Evolutionary conservation across 225 moss, liverwort and hornwort species (phyloP), one percentile per base, ranked within the genome.

Genomic region (Pseudoscleropodium purum): DNA sequence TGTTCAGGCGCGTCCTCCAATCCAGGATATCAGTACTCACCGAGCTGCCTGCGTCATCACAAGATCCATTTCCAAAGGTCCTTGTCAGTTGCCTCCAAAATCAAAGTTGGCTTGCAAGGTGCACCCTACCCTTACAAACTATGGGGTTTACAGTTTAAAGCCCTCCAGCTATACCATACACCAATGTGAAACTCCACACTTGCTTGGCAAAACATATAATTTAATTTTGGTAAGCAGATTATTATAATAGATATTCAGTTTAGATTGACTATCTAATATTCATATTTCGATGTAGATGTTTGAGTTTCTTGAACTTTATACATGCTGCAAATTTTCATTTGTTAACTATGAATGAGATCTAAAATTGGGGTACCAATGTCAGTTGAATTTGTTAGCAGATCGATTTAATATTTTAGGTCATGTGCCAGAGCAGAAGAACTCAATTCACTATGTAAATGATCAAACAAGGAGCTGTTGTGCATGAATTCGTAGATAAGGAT

Each of bases 401-500:
- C 0, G 6, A 57, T 80, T 15, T 7, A 41, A 30, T 39, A 12
- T 0, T 59, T 18, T 5, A 39, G 12, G 3, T 19, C 5, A 81
- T 43, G 81, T 31, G 5, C 13, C 9, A 33, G 19, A 60, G 0
- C 4, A 72, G 24, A 60, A 29, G 33, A 85, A 13, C 3, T 24
- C 6, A 14, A 63, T 52, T 61, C 62, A 95, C 96, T 95, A 88
- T 95, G 86, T 18, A 96, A 68, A 80, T 93, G 93, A 87, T 95
- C 93, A 66, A 90, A 90, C 62, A 96, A 90, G 79, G 93, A 95
- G 18, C 88, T 74, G 8, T 82, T 88, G 62, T 37, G 73, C 74
- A 88, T 18, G 37, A 52, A 88, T 62, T 96, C 95, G 20, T 95
- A 96, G 33, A 96, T 83, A 11, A 96, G 90, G 87, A 96, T 92